Base-by-base conservation (phyloP, 768 basidiomycete genomes). In the Phlebiopsis flavidoalba region DNA sequence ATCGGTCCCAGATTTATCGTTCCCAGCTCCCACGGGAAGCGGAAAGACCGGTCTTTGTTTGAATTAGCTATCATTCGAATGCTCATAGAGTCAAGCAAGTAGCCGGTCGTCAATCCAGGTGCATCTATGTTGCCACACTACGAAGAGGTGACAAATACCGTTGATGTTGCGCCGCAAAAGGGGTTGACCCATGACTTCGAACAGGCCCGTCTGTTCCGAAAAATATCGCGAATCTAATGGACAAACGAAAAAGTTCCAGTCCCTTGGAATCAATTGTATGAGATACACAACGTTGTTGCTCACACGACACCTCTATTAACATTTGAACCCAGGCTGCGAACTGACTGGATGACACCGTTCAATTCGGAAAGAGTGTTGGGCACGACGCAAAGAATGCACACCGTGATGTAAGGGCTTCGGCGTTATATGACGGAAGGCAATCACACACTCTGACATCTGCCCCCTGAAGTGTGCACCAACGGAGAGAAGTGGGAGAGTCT, bases 401-500 rank as follows among this genome's bases (percentile, higher is more conserved):
- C 85, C 14, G 83, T 98, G 54, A 93, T 97, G 93, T 91, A 53
- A 45, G 82, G 74, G 3, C 22, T 33, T 51, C n/a, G 31, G 15
- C 15, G 8, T 35, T 7, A 3, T n/a, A n/a, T n/a, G 17, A 33
- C n/a, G 7, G 52, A n/a, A 36, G 15, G n/a, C n/a, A 4, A 19
- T 35, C n/a, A 19, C 14, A 8, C 10, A 35, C n/a, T 31, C 33
- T 53, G 35, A 36, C 8, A 5, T 2, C 21, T 48, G 19, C 0
- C 45, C n/a, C n/a, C n/a, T n/a, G n/a, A n/a, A 70, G 70, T 21
- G 64, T 71, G n/a, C 4, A 68, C 70, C 0, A 71, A 68, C 3
- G 92, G 91, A 1, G 96, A 99, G 74, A 99, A 99, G 74, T 95
- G 93, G 89, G 96, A 98, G 66, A 90, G 91, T 53, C 74, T 99